phyloP scores from a whole-genome alignment of 352 stramenopile genomes.

The Globisporangium paroecandrum region DNA sequence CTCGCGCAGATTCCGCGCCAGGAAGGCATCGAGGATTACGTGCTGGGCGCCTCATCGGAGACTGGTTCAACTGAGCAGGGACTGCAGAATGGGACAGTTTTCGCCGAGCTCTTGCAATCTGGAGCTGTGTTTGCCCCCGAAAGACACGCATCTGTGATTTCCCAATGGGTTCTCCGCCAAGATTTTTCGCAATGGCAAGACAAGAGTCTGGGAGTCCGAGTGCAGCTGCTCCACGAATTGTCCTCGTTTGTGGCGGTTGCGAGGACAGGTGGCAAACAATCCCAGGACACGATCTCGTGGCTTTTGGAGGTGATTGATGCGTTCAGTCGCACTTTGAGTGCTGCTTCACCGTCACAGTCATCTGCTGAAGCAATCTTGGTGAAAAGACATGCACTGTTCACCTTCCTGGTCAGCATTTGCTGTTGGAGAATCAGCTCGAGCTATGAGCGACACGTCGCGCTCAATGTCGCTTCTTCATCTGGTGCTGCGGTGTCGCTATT shows the following conservation, averaged over 20 bases:
- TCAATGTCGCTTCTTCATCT: not conserved
- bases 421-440: not conserved
- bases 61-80: not conserved
- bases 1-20: constrained; percentile 12
- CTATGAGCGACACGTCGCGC: constrained; percentile 8
- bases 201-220: not conserved
- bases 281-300: constrained; percentile 14
- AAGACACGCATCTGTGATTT: constrained; percentile 10
- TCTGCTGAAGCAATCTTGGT: not conserved
- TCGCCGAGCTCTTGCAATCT: constrained; percentile 13
- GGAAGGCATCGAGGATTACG: constrained; percentile 10
- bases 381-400: constrained; percentile 14
- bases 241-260: constrained; percentile 8
- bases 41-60: constrained; percentile 4
- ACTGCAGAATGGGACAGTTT: constrained; percentile 8
- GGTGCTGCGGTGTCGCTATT: not conserved
- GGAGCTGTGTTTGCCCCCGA: constrained; percentile 8
- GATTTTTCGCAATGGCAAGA: constrained; percentile 17
- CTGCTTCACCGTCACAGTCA: not conserved
- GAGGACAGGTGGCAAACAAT: constrained; percentile 1
- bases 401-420: constrained; percentile 13
- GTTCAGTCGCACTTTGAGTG: constrained; percentile 3
- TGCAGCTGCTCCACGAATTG: constrained; percentile 12
- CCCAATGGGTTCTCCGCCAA: constrained; percentile 20
- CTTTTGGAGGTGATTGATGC: constrained; percentile 17